Conservation (phyloP, 352 stramenopile species). For the Phytophthora pistaciae region DNA sequence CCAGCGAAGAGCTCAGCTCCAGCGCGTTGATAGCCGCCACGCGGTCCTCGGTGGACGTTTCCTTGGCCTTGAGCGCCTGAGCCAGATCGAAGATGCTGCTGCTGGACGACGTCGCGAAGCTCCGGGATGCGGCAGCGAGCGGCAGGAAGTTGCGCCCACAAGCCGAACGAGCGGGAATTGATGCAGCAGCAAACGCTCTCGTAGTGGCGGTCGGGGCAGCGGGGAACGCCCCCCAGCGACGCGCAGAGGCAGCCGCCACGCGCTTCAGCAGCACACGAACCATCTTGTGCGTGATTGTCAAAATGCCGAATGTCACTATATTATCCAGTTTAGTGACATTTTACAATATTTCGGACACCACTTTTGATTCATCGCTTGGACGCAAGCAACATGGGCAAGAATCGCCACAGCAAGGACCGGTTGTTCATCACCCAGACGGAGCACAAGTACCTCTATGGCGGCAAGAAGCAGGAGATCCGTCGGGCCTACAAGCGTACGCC, state of each 20-base stretch:
- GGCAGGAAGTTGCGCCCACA: constrained; percentile 6
- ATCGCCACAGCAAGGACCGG: constrained; percentile 91
- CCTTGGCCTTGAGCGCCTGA: constrained; percentile 45
- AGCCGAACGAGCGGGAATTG: not conserved
- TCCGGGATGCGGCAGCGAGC: not conserved
- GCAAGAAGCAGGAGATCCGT: constrained; percentile 90
- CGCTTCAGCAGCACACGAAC: constrained; percentile 18
- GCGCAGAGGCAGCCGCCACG: constrained; percentile 20
- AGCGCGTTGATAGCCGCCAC: constrained; percentile 50
- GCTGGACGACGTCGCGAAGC: constrained; percentile 25
- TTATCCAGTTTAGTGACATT: too few relatives aligned
- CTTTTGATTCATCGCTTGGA: not conserved
- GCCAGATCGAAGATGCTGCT: constrained; percentile 36
- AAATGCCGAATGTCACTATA: not conserved
- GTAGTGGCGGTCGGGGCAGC: not conserved
- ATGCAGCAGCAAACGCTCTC: not conserved
- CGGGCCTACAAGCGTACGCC: constrained; percentile 78
- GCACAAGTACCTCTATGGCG: constrained; percentile 94
- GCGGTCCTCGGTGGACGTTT: constrained; percentile 38
- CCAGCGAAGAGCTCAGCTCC: constrained; percentile 30
- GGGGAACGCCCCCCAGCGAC: constrained; percentile 11
- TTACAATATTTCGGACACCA: not conserved
- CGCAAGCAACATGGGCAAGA: constrained; percentile 83
- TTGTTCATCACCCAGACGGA: constrained; percentile 92
- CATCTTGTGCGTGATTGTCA: constrained; percentile 15